phyloP scores from a whole-genome alignment of 306 rosid species.

The Medicago ruthenica region DNA sequence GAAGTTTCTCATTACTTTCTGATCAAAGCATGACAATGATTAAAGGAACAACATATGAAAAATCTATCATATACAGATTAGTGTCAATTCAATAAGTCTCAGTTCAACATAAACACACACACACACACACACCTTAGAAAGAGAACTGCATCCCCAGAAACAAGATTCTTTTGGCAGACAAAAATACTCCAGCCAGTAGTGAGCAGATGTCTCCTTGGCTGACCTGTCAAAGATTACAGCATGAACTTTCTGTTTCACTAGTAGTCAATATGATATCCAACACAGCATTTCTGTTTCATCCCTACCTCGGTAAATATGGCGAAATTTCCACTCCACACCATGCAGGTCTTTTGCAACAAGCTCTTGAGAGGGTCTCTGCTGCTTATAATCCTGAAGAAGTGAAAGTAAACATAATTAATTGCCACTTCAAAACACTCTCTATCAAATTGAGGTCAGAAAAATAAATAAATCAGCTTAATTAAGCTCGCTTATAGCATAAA shows the following conservation, averaged over 20 bases:
- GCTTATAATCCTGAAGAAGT: slow-evolving; percentile 78
- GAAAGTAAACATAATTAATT: slow-evolving; percentile 31
- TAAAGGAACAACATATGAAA: neutral
- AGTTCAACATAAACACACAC: slow-evolving; percentile 26
- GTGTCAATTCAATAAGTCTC: neutral
- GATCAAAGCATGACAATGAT: neutral
- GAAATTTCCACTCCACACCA: slow-evolving; percentile 90
- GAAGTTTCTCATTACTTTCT: neutral
- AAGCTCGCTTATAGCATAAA: no score
- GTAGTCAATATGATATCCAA: slow-evolving; percentile 35
- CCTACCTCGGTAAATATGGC: slow-evolving; percentile 90
- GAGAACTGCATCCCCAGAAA: slow-evolving; percentile 97
- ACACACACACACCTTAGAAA: slow-evolving; percentile 77
- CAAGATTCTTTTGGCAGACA: slow-evolving; percentile 92
- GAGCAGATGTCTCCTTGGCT: slow-evolving; percentile 97
- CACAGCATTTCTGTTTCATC: slow-evolving; percentile 4
- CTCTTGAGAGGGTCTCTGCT: slow-evolving; percentile 96
- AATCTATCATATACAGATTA: neutral
- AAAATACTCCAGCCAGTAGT: slow-evolving; percentile 98
- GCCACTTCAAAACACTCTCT: slow-evolving; percentile 27
- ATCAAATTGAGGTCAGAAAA: slow-evolving; percentile 8
- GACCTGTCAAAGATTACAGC: slow-evolving; percentile 73
- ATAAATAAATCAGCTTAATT: neutral
- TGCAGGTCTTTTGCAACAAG: slow-evolving; percentile 95
- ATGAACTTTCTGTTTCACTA: slow-evolving; percentile 35